A percentile compares a stretch with the other conserved stretches of the same genome.
Evolutionary conservation across 2,329 filamentous ascomycete species (phyloP).

Genomic region (Fusarium sarcochroum): DNA sequence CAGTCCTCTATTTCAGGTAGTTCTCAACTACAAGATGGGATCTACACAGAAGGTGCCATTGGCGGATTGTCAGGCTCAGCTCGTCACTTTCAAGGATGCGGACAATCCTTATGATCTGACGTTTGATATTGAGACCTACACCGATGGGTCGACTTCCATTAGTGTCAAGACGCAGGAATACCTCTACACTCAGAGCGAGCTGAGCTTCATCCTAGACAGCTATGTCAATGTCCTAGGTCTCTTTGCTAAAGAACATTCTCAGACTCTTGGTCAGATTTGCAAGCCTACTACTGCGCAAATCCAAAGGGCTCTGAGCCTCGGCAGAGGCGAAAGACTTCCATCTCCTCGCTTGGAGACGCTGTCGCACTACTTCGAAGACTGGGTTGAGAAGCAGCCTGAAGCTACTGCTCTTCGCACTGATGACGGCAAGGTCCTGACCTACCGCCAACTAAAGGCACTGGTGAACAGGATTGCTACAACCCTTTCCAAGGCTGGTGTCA

Average conservation of each 20-base stretch:
- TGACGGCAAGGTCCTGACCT: neutral
- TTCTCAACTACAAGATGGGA: constrained; percentile 14
- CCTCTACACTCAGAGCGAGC: neutral
- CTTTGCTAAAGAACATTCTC: neutral
- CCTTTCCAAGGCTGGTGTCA: neutral
- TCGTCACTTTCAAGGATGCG: constrained; percentile 6
- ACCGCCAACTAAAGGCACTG: neutral
- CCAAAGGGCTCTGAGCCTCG: neutral
- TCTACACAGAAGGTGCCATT: constrained; percentile 10
- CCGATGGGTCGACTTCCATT: neutral
- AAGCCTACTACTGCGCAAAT: neutral
- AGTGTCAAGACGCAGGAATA: constrained; percentile 9
- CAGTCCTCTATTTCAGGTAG: constrained; percentile 9
- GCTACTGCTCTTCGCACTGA: neutral
- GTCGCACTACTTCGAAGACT: constrained; percentile 2
- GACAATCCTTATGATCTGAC: constrained; percentile 7
- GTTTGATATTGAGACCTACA: constrained; percentile 1
- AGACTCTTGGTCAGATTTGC: neutral
- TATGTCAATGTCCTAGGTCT: neutral
- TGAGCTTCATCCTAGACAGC: neutral
- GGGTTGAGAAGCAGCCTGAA: neutral
- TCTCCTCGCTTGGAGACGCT: neutral
- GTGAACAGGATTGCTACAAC: neutral
- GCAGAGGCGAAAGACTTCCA: neutral
- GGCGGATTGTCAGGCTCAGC: constrained; percentile 1